Conservation (phyloP, 495 filamentous ascomycete species). For the Neurospora discreta region DNA sequence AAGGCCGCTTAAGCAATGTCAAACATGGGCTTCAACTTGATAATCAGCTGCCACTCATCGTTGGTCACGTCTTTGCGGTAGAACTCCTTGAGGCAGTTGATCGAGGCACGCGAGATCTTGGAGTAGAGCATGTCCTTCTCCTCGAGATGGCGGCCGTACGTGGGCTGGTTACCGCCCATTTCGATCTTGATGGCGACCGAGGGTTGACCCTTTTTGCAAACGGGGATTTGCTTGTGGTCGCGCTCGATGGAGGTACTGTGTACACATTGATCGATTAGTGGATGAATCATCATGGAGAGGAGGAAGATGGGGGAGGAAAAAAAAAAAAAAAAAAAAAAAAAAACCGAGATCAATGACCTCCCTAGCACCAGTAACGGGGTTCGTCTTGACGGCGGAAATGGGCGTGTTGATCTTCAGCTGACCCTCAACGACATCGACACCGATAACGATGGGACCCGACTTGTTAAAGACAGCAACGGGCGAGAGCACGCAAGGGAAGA, state of each 20-base stretch:
- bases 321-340: constrained; percentile 28
- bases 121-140: constrained; percentile 86
- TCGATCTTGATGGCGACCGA: constrained; percentile 98
- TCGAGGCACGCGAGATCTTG: constrained; percentile 72
- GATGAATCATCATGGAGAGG: no score
- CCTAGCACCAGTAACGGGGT: constrained; percentile 65
- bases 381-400: constrained; percentile 71
- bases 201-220: constrained; percentile 92
- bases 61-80: constrained; percentile 82
- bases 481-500: constrained; percentile 88
- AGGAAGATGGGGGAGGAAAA: not conserved
- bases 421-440: constrained; percentile 90
- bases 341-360: constrained; percentile 78
- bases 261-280: no score
- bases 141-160: constrained; percentile 91
- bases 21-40: constrained; percentile 88
- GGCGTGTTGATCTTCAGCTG: constrained; percentile 77
- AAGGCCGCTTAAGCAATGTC: constrained; percentile 49
- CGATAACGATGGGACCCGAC: constrained; percentile 89
- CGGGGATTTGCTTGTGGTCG: constrained; percentile 85
- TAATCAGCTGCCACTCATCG: constrained; percentile 87
- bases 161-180: constrained; percentile 80
- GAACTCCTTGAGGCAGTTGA: constrained; percentile 94
- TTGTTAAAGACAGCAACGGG: constrained; percentile 98
- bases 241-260: constrained; percentile 79